These are phyloP conservation scores for Ceratocystis cacaofunesta DNA, from an alignment of 2,329 filamentous ascomycete species.

Conservation along the genomic window DNA sequence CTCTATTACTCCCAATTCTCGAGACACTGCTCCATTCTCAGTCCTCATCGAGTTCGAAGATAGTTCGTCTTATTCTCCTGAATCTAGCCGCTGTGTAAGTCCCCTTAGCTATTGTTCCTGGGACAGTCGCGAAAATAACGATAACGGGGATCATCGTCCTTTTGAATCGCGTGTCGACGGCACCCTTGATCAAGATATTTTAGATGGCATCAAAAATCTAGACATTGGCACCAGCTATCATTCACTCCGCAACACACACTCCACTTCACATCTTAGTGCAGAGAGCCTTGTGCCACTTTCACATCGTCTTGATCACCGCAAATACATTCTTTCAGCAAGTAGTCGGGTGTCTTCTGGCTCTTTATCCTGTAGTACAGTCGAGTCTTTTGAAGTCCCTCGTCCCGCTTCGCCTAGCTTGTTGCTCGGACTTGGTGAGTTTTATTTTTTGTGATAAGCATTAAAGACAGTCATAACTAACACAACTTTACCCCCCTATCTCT, in stretches of 20 bases:
- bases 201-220: conserved; percentile 15
- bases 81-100: conserved; percentile 16
- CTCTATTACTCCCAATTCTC: conserved; percentile 6
- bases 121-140: conserved; percentile 12
- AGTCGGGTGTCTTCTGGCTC: conserved; percentile 8
- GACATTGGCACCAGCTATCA: conserved; percentile 10
- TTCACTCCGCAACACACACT: not conserved
- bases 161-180: conserved; percentile 9
- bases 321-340: conserved; percentile 1
- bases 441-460: not conserved
- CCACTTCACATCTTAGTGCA: not conserved
- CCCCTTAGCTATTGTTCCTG: conserved; percentile 15
- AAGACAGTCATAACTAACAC: not conserved
- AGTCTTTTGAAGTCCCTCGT: conserved; percentile 5
- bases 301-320: conserved; percentile 8
- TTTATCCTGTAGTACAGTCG: not conserved
- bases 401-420: conserved; percentile 15
- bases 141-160: not conserved
- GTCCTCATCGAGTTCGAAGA: conserved; percentile 15
- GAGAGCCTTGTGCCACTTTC: not conserved
- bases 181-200: conserved; percentile 12
- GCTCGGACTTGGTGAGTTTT: conserved; percentile 13
- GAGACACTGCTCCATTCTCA: conserved; percentile 15
- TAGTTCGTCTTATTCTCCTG: conserved; percentile 7
- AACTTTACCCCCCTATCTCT: not conserved